phyloP scores from a whole-genome alignment of 306 rosid genomes.

The Prinsepia uniflora region DNA sequence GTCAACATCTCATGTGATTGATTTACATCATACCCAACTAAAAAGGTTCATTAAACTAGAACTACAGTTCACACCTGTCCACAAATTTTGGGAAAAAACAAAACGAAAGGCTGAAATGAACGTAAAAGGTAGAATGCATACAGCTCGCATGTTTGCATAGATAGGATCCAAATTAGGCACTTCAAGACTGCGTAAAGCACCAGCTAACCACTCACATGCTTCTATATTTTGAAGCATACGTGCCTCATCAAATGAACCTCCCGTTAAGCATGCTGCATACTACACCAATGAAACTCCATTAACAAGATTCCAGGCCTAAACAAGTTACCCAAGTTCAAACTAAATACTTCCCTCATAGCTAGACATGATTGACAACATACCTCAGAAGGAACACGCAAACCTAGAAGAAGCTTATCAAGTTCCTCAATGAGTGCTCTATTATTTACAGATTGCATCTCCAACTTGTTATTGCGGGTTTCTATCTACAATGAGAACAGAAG shows the following conservation, averaged over 20 bases:
- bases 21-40: background rate
- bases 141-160: constrained; percentile 80
- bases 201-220: constrained; percentile 87
- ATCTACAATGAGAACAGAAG: constrained; percentile 52
- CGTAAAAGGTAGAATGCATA: constrained; percentile 41
- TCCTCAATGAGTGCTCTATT: constrained; percentile 72
- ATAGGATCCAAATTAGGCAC: constrained; percentile 61
- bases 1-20: background rate
- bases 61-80: background rate
- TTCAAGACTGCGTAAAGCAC: constrained; percentile 65
- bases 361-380: constrained; percentile 36
- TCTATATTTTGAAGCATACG: constrained; percentile 71
- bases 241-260: constrained; percentile 76
- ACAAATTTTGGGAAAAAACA: constrained; percentile 15
- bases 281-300: constrained; percentile 46
- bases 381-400: constrained; percentile 79
- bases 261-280: constrained; percentile 79
- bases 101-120: background rate
- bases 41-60: background rate
- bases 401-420: constrained; percentile 80
- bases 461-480: constrained; percentile 85
- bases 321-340: constrained; percentile 23
- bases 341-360: constrained; percentile 7
- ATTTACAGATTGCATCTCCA: constrained; percentile 90
- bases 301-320: constrained; percentile 20